Evolutionary conservation across 345 rosid genomes (phyloP).

Genomic region (Lepidium africanum): DNA sequence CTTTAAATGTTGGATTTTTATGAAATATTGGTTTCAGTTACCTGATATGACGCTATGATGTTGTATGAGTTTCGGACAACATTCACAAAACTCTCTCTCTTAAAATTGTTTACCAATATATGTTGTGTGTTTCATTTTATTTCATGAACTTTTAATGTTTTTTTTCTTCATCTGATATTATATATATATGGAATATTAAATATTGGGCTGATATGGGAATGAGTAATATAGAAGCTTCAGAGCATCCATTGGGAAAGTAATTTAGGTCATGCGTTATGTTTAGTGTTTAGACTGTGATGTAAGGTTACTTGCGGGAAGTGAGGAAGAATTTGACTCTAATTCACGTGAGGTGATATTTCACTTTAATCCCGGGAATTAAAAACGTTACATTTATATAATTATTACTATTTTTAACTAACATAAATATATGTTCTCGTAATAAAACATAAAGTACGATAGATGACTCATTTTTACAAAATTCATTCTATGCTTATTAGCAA

Average conservation of each 20-base stretch:
- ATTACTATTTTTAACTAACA: neutral
- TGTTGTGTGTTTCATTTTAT: constrained; percentile 4
- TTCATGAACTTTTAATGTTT: neutral
- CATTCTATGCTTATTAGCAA: too few species aligned
- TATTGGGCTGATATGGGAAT: neutral
- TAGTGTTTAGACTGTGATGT: constrained; percentile 24
- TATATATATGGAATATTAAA: neutral
- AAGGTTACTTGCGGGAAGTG: constrained; percentile 28
- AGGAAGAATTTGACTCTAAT: constrained; percentile 1
- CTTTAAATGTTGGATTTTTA: constrained; percentile 7
- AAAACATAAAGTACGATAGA: too few species aligned
- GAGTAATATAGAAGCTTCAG: constrained; percentile 23
- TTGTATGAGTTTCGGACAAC: constrained; percentile 19
- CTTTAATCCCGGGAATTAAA: constrained; percentile 11
- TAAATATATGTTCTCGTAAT: too few species aligned
- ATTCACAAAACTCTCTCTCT: neutral
- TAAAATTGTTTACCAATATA: neutral
- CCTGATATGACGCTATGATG: constrained; percentile 18
- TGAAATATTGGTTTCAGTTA: constrained; percentile 14
- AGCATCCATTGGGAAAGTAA: constrained; percentile 17
- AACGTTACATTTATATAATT: constrained; percentile 14
- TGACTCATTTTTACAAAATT: too few species aligned
- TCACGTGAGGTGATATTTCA: constrained; percentile 18
- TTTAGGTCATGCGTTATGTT: constrained; percentile 28
- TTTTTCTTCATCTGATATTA: constrained; percentile 3